Conservation (phyloP, 768 basidiomycete genomes). For the Coprinopsis strossmayeri region DNA sequence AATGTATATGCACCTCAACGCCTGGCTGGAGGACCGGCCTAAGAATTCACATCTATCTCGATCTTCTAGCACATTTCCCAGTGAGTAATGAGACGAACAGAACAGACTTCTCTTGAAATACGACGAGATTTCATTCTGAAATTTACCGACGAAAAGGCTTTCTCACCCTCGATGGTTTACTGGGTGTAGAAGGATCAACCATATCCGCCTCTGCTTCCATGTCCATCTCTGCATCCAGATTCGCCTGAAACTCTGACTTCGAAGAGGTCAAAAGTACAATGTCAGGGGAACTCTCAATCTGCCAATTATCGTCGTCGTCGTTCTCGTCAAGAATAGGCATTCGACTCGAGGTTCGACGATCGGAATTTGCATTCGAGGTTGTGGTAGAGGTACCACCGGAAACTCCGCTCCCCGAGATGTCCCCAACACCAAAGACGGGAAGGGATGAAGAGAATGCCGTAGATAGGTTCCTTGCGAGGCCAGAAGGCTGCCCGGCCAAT, state of each 20-base stretch:
- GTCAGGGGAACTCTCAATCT: slow-evolving; percentile 14
- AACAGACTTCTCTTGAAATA: no score
- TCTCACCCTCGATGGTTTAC: neutral
- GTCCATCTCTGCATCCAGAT: no score
- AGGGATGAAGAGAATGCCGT: neutral
- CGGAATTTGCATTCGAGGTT: neutral
- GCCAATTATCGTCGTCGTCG: slow-evolving; percentile 16
- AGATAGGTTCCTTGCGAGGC: neutral
- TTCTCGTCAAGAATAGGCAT: slow-evolving; percentile 2
- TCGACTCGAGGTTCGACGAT: neutral
- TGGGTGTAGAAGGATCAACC: neutral
- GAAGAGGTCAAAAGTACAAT: slow-evolving; percentile 8
- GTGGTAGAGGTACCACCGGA: neutral
- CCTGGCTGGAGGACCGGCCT: no score
- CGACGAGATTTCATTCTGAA: no score
- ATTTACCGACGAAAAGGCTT: no score
- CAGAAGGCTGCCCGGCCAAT: neutral
- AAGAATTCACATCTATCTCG: no score
- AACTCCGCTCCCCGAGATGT: no score
- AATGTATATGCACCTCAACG: no score
- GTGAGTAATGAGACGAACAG: no score
- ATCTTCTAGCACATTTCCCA: no score
- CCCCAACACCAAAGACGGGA: slow-evolving; percentile 3
- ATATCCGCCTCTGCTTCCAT: neutral
- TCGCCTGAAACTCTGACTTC: neutral